A percentile compares a stretch with the other conserved stretches of the same genome.
Conservation (phyloP, 257 asterid species). For the Gentiana dahurica region DNA sequence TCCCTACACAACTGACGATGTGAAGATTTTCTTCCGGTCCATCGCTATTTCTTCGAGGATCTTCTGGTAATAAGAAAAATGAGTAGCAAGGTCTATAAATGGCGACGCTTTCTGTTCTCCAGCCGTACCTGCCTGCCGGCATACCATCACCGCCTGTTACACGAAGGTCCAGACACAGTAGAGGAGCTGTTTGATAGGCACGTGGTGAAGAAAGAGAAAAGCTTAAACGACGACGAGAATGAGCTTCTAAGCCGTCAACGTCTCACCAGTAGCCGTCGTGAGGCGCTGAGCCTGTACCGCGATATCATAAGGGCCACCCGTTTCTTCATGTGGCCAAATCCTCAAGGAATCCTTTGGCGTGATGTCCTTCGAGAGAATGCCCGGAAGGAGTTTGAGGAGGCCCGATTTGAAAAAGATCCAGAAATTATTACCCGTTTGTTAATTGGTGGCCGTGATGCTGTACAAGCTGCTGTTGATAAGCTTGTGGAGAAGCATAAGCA, state of each 20-base stretch:
- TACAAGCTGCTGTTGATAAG: conserved; percentile 76
- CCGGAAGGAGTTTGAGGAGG: conserved; percentile 78
- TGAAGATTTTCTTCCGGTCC: neutral
- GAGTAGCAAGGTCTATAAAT: conserved; percentile 22
- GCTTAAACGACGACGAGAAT: conserved; percentile 45
- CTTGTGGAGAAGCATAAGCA: conserved; percentile 90
- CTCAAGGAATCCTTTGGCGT: conserved; percentile 82
- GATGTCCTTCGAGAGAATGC: conserved; percentile 85
- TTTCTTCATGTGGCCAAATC: conserved; percentile 79
- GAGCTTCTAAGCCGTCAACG: conserved; percentile 50
- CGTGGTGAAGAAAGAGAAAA: conserved; percentile 40
- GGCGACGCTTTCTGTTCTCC: conserved; percentile 18
- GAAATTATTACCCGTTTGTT: conserved; percentile 67
- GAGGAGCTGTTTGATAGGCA: conserved; percentile 90
- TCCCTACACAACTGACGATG: neutral
- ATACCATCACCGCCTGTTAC: conserved; percentile 26
- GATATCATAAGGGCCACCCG: conserved; percentile 82
- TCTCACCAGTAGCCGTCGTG: conserved; percentile 80
- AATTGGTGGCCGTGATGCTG: conserved; percentile 84
- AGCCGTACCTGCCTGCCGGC: conserved; percentile 9
- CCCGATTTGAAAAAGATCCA: conserved; percentile 79
- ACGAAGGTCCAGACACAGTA: conserved; percentile 82
- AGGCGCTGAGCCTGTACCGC: conserved; percentile 76
- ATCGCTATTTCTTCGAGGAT: neutral
- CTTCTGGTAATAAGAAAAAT: conserved; percentile 9